Evolutionary conservation across 441 rosid species (phyloP), one percentile per base, ranked within the genome.

Genomic region (Mallotus repandus): DNA sequence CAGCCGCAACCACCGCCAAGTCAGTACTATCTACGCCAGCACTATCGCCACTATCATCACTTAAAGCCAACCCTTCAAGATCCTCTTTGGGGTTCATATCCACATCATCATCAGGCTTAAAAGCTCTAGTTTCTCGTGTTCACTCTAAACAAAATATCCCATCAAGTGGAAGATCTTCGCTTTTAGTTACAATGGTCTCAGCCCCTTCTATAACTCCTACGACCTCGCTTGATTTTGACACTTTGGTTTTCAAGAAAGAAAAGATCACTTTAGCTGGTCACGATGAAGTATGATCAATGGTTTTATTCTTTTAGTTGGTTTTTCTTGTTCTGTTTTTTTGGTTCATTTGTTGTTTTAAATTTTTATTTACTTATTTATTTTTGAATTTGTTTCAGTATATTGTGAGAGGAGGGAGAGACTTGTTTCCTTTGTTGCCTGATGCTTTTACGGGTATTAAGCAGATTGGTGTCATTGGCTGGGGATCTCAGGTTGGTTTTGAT

Each of bases 401-500:
- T 58, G 87, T 86, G 78, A 84, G 87, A 87, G 99, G 99, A 80
- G 97, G 99, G 49, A 89, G 97, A 68, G 88, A 95, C 74, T 83
- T 95, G 83, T 92, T 95, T 84, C 82, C 80, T 35, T 81, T 89
- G 83, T 82, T 92, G 59, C 93, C 92, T 0, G 93, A 87, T 70
- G 98, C 98, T 32, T 88, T 92, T 78, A 89, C 87, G 74, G 99
- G 99, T 9, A 81, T 95, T 68, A 89, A 89, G 82, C 97, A 95
- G 83, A 95, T 95, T 69, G 98, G 99, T 43, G 97, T 95, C 1
- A 84, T 95, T 66, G 99, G 98, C 10, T 95, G 97, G 99, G 97
- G 97, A 12, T 92, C 99, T 29, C 98, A 94, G 93, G 97, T 83
- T 14, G 92, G 89, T 69, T 89, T 91, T 73, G 87, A 91, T 67